These are phyloP conservation scores for Elsinoe arachidis DNA, from an alignment of 2,329 filamentous ascomycete genomes.

Conservation along the genomic window DNA sequence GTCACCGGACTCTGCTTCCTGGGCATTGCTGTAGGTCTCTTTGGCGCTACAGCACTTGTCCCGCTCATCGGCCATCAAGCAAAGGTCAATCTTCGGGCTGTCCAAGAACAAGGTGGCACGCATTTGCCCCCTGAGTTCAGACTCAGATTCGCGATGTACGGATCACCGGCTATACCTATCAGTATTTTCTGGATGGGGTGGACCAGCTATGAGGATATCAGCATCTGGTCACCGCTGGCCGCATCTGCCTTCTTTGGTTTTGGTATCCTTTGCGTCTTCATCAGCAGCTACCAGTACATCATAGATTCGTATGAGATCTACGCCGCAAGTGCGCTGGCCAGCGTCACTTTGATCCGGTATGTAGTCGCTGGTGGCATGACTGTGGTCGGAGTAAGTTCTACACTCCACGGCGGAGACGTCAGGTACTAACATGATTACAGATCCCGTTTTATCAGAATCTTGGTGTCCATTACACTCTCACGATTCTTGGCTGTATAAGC, in stretches of 20 bases:
- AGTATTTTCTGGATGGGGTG: conserved; percentile 52
- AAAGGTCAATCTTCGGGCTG: conserved; percentile 35
- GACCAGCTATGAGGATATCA: conserved; percentile 39
- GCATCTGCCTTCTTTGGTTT: conserved; percentile 47
- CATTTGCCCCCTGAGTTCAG: conserved; percentile 45
- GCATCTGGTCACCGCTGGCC: conserved; percentile 44
- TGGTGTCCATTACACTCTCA: conserved; percentile 29
- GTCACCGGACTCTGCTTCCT: conserved; percentile 41
- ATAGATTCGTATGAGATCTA: conserved; percentile 50
- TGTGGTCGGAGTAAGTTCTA: conserved; percentile 21
- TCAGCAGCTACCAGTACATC: conserved; percentile 48
- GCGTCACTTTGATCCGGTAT: conserved; percentile 33
- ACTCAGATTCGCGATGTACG: conserved; percentile 46
- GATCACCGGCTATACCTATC: conserved; percentile 42
- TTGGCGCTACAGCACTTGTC: conserved; percentile 30
- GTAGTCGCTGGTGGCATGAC: conserved; percentile 35
- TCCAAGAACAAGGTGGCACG: conserved; percentile 31
- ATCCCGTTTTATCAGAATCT: conserved; percentile 34
- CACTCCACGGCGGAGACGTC: background rate
- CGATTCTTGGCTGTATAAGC: conserved; percentile 28
- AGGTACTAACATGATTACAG: background rate
- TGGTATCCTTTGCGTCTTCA: conserved; percentile 36
- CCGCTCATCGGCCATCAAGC: conserved; percentile 40
- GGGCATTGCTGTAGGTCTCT: conserved; percentile 38
- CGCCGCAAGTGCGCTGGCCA: conserved; percentile 41